Base-by-base conservation (phyloP, 805 yeast species). In the Candida montana region DNA sequence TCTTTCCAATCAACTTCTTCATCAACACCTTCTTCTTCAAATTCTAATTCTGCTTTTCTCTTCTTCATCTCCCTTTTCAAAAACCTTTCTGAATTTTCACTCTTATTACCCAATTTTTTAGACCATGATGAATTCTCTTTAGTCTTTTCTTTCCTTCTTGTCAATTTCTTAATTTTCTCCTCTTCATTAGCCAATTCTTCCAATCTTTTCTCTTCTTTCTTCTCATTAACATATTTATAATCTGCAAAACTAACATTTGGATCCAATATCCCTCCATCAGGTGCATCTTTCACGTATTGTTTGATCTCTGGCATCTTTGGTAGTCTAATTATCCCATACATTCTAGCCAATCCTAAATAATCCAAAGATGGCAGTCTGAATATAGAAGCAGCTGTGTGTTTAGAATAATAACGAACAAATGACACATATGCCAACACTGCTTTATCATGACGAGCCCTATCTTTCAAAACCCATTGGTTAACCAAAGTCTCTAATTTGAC, bases 301-400 rank as follows among this genome's bases (percentile, higher is more conserved):
- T 81, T 73, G 26, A 79, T 64, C 57, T 93, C 99, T 0, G 99
- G 99, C 98, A 95, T 93, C 51, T 81, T 78, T 8, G 99, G 99
- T 44, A 91, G 64, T 51, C 96, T 71, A 33, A 86, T 62, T 2
- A 93, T 62, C 2, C 96, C 95, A 60, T 84, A 89, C 67, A 85
- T 71, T 49, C 69, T 73, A 1, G 93, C 95, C 7, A 84, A 48
- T 0, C 81, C 83, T 20, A 80, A 58, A 51, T 83, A 83, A 58
- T 91, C 95, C 41, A 93, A 63, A 7, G 77, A 63, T 38, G 74
- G 74, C 19, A 86, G 52, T 48, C 98, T 69, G 67, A 93, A 93
- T 15, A 93, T 91, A 0, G 97, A 89, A 5, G 82, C 68, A 0
- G 96, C 95, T 11, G 83, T 63, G 62, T 93, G 99, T 57, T 89